A percentile compares a stretch with the other conserved stretches of the same genome.
Evolutionary conservation across 148 eudicot species (phyloP).

Genomic region (Heliamphora exappendiculata): DNA sequence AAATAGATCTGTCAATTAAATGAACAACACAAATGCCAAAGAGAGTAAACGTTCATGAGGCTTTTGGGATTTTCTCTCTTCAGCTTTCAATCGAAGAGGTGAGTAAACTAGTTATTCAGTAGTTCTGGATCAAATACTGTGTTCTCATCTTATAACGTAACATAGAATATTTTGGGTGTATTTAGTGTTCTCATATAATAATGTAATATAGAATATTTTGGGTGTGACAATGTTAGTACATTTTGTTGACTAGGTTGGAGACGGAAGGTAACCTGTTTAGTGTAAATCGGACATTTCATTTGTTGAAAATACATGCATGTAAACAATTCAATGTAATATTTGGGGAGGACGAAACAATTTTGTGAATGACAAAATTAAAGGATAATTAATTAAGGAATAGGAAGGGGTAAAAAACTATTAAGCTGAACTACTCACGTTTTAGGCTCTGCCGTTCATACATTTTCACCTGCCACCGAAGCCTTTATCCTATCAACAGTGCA

Average conservation of each 20-base stretch:
- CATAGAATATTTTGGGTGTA: not conserved
- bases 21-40: not conserved
- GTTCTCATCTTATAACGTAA: not conserved
- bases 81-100: no score
- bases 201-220: no score
- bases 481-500: conserved; percentile 35
- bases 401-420: not conserved
- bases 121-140: no score
- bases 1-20: not conserved
- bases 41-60: not conserved
- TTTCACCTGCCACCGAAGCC: conserved; percentile 7
- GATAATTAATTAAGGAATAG: not conserved
- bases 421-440: conserved; percentile 13
- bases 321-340: not conserved
- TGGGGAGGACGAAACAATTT: no score
- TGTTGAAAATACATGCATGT: not conserved
- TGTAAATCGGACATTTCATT: no score
- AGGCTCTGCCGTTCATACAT: not conserved
- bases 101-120: no score
- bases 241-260: no score
- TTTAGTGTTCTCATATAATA: no score
- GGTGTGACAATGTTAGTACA: no score
- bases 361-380: no score
- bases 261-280: no score
- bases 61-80: no score